Percentiles rank a stretch among this genome's conserved stretches.
Evolutionary conservation across 176 grass and related monocot genomes (phyloP).

Genomic region (Triticum aestivum): IWGSC_CS_RefSeq_v2.1 NC_057804.1:653467091-653467590

Average conservation of each 20-base stretch:
- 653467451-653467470: constrained; percentile 45
- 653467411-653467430: too few relatives aligned
- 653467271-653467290: neutral
- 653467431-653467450: too few relatives aligned
- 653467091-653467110: neutral
- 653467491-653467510: constrained; percentile 87
- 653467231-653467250: neutral
- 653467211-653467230: neutral
- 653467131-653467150: neutral
- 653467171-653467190: neutral
- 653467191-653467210: neutral
- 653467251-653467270: neutral
- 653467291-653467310: neutral
- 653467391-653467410: too few relatives aligned
- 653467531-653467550: too few relatives aligned
- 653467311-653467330: too few relatives aligned
- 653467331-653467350: too few relatives aligned
- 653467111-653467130: neutral
- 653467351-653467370: too few relatives aligned
- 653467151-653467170: neutral
- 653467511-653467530: constrained; percentile 64
- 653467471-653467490: constrained; percentile 68
- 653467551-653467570: too few relatives aligned
- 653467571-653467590: too few relatives aligned
- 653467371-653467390: too few relatives aligned